Evolutionary conservation across 495 filamentous ascomycete genomes (phyloP).

Genomic region (Hapsidospora chrysogenum): DNA sequence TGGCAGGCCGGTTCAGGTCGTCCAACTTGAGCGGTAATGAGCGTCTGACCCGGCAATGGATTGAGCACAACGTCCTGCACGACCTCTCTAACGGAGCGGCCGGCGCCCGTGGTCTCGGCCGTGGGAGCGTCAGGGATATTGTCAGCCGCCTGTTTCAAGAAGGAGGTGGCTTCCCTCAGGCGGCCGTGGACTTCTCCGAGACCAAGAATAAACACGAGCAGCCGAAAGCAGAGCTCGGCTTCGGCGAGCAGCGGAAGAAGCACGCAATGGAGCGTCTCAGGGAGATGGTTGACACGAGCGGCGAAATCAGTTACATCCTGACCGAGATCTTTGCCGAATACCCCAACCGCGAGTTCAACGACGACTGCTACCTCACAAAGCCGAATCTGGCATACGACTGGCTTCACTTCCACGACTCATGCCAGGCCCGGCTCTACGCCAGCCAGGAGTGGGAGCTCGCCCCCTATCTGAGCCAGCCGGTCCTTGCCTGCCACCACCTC

Average conservation of each 20-base stretch:
- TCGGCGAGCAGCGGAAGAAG: conserved; percentile 60
- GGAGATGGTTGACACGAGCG: conserved; percentile 78
- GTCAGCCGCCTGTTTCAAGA: conserved; percentile 75
- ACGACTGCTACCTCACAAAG: conserved; percentile 81
- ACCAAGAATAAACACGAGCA: conserved; percentile 21
- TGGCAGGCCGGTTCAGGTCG: conserved; percentile 62
- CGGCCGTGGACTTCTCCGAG: conserved; percentile 9
- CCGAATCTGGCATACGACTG: conserved; percentile 79
- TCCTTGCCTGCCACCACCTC: conserved; percentile 80
- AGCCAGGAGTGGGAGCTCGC: conserved; percentile 78
- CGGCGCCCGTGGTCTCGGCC: conserved; percentile 58
- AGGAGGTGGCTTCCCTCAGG: conserved; percentile 68
- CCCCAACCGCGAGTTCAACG: conserved; percentile 73
- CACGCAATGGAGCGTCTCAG: conserved; percentile 63
- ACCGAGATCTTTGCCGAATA: conserved; percentile 68
- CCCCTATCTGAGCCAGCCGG: conserved; percentile 69
- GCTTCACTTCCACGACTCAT: conserved; percentile 80
- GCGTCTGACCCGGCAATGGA: conserved; percentile 60
- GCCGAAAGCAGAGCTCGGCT: conserved; percentile 36
- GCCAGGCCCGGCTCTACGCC: conserved; percentile 55
- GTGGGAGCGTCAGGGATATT: conserved; percentile 66
- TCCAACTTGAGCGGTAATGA: conserved; percentile 14
- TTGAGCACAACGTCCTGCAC: conserved; percentile 60
- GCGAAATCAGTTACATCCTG: conserved; percentile 74
- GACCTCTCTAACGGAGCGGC: conserved; percentile 58